These are phyloP conservation scores for Saxophila tyrrhenica DNA, from an alignment of 495 filamentous ascomycete genomes.

Conservation along the genomic window DNA sequence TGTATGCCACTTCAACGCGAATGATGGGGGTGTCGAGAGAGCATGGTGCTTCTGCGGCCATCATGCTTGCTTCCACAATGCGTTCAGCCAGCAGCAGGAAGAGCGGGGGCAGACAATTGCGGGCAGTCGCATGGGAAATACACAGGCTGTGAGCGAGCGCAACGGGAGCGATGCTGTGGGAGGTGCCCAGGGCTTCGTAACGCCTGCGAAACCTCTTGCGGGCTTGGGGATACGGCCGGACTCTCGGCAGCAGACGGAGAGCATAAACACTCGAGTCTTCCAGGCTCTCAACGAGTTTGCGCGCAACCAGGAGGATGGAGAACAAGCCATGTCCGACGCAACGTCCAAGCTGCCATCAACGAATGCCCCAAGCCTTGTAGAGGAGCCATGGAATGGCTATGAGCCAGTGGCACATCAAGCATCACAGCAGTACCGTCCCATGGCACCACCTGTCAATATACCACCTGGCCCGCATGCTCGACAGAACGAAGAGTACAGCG, in stretches of 20 bases:
- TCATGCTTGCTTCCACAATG: constrained; percentile 61
- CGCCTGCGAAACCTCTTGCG: background rate
- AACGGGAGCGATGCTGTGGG: background rate
- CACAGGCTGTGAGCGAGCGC: background rate
- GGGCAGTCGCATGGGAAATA: background rate
- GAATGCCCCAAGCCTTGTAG: constrained; percentile 7
- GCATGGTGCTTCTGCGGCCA: constrained; percentile 58
- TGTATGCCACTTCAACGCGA: constrained; percentile 22
- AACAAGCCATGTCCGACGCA: background rate
- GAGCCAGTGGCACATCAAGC: background rate
- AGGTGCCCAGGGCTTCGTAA: background rate
- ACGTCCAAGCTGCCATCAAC: constrained; percentile 15
- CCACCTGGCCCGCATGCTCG: background rate
- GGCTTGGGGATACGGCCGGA: constrained; percentile 13
- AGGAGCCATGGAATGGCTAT: background rate
- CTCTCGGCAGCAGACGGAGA: constrained; percentile 5
- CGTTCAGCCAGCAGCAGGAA: constrained; percentile 17
- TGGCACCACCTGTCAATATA: constrained; percentile 14
- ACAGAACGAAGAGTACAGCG: constrained; percentile 25
- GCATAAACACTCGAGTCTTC: constrained; percentile 16
- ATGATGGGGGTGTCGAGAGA: constrained; percentile 27
- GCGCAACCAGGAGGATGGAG: constrained; percentile 14
- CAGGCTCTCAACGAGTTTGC: constrained; percentile 16
- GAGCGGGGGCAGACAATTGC: background rate
- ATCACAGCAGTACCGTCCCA: background rate